Percentiles rank a stretch among this genome's conserved stretches.
Evolutionary conservation across 2,329 filamentous ascomycete species (phyloP).

Genomic region (Talaromyces sp.): DNA sequence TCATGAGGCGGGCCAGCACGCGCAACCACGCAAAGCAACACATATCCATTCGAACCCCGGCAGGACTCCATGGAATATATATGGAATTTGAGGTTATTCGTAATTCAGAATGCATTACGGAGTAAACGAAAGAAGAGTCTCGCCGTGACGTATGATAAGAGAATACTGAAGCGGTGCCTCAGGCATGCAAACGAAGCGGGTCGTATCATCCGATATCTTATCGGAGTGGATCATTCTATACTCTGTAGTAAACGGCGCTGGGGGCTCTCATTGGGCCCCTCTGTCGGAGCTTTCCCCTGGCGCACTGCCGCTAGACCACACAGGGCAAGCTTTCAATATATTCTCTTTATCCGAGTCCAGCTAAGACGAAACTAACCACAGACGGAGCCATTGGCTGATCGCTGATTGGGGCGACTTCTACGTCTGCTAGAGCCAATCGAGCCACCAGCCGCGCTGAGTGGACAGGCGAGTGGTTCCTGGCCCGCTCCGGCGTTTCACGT

Average conservation of each 20-base stretch:
- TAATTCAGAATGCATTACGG: neutral
- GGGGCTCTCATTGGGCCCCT: neutral
- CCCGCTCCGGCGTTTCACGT: constrained; percentile 17
- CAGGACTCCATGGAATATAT: neutral
- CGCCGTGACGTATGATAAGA: neutral
- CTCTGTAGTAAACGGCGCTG: neutral
- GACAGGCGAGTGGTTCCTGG: neutral
- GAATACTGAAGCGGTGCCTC: neutral
- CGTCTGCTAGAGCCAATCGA: neutral
- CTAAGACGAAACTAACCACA: neutral
- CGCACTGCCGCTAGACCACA: neutral
- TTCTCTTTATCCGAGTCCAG: neutral
- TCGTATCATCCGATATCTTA: neutral
- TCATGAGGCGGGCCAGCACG: neutral
- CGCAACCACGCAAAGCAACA: neutral
- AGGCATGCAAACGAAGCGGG: neutral
- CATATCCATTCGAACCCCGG: neutral
- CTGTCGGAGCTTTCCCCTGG: neutral
- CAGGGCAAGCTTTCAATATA: neutral
- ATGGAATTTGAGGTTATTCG: neutral
- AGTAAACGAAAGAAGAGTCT: neutral
- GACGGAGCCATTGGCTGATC: neutral
- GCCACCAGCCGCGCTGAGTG: neutral
- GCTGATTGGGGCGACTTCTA: neutral
- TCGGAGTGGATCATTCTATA: neutral